These are phyloP conservation scores for Macrocystidia cucumis DNA, from an alignment of 1,284 basidiomycete genomes.

Conservation along the genomic window DNA sequence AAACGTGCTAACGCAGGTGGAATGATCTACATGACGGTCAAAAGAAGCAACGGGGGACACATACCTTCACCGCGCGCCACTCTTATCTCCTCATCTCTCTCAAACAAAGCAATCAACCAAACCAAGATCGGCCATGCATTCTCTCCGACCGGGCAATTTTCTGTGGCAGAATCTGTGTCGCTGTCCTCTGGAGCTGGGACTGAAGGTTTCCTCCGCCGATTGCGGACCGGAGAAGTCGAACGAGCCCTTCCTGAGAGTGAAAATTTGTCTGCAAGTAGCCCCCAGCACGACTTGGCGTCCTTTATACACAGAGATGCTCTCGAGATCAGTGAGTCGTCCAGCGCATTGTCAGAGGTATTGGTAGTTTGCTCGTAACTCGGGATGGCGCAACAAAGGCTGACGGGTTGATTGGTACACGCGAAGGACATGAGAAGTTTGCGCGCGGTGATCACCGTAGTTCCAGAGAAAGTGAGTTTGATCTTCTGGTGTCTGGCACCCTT, in stretches of 20 bases:
- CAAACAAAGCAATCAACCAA: constrained; percentile 58
- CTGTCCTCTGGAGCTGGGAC: no score
- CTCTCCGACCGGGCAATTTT: constrained; percentile 31
- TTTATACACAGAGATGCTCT: constrained; percentile 43
- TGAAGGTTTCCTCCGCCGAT: no score
- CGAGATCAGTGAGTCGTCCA: constrained; percentile 50
- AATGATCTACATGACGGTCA: constrained; percentile 11
- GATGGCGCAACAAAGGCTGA: constrained; percentile 42
- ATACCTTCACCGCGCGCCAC: constrained; percentile 24
- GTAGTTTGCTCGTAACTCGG: constrained; percentile 33
- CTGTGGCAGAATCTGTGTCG: constrained; percentile 10
- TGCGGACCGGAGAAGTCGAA: no score
- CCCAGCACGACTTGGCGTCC: constrained; percentile 53
- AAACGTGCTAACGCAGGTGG: constrained; percentile 31
- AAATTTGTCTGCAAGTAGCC: constrained; percentile 47
- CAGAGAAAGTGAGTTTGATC: constrained; percentile 32
- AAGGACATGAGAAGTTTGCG: constrained; percentile 50
- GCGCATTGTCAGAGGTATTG: constrained; percentile 21
- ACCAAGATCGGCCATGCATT: constrained; percentile 59
- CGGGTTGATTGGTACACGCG: constrained; percentile 47
- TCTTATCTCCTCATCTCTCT: constrained; percentile 46
- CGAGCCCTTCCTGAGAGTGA: no score
- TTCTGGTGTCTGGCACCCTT: constrained; percentile 29
- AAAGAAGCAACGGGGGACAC: constrained; percentile 4
- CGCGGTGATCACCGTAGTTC: constrained; percentile 38